These are phyloP conservation scores for Mycena polygramma DNA, from an alignment of 768 basidiomycete genomes.

Conservation along the genomic window DNA sequence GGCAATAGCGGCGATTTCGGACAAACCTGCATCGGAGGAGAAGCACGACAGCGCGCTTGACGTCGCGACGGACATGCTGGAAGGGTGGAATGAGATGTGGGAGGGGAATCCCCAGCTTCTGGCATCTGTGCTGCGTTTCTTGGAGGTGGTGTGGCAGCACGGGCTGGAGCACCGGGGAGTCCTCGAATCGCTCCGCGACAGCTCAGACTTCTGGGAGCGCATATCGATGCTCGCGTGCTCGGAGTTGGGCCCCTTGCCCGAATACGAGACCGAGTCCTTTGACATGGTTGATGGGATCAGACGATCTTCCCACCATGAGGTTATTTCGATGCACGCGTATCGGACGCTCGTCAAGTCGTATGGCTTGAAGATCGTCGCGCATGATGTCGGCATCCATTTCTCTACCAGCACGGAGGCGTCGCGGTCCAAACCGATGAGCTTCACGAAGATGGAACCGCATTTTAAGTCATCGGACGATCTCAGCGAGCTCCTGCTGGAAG, in stretches of 20 bases:
- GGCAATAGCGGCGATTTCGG: conserved; percentile 54
- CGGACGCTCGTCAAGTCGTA: conserved; percentile 79
- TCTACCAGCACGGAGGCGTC: conserved; percentile 54
- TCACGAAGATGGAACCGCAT: conserved; percentile 64
- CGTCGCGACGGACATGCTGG: conserved; percentile 75
- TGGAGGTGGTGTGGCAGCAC: conserved; percentile 85
- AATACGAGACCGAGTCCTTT: conserved; percentile 69
- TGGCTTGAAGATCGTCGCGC: conserved; percentile 79
- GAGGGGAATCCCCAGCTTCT: conserved; percentile 82
- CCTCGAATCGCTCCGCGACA: conserved; percentile 68
- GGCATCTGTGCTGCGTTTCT: conserved; percentile 79
- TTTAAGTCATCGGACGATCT: conserved; percentile 76
- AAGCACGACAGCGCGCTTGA: conserved; percentile 72
- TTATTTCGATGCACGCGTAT: conserved; percentile 74
- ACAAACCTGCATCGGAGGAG: conserved; percentile 48
- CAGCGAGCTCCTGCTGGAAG: conserved; percentile 76
- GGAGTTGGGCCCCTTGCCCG: conserved; percentile 82
- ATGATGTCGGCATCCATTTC: conserved; percentile 76
- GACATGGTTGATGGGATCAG: conserved; percentile 61
- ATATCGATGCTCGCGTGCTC: conserved; percentile 72
- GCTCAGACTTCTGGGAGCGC: conserved; percentile 78
- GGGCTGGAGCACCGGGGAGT: conserved; percentile 76
- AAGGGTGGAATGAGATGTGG: conserved; percentile 82
- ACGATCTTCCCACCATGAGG: conserved; percentile 70
- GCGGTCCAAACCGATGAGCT: conserved; percentile 70